Base-by-base conservation (phyloP, 805 yeast genomes). In the Yueomyces sinensis region DNA sequence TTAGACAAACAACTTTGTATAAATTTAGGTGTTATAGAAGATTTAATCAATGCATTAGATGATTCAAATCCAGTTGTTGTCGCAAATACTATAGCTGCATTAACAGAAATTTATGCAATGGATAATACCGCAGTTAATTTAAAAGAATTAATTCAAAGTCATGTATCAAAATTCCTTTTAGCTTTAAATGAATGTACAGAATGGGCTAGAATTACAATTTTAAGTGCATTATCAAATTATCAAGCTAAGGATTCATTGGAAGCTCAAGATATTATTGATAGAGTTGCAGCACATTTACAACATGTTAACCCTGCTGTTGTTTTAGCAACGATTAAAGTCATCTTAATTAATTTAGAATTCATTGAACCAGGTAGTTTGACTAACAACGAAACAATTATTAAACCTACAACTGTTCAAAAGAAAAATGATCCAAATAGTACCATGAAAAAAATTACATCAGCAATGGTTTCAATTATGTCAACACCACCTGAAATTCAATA, bases 1-100 rank as follows among this genome's bases (percentile, higher is more conserved):
- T 63, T 89, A 50, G 79, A 82, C 49, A 74, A 87, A 18, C 71
- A 72, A 33, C 66, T 82, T 58, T 84, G 95, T 50, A 56, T 83
- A 30, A 95, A 89, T 50, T 76, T 80, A 47, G 96, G 95, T 4
- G 87, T 91, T 41, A 56, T 91, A 39, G 76, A 74, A 19, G 70
- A 68, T 38, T 63, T 91, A 43, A 64, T 78, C 41, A 65, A 64
- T 9, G 60, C 91, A 37, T 66, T 91, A 17, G 76, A 75, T 38
- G 99, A 91, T 56, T 62, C 87, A 3, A 91, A 93, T 55, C 97
- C 96, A 33, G 86, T 87, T 91, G 98, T 89, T 18, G 91, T 91
- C 25, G 95, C 97, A 22, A 91, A 91, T 55, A 84, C 96, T 1
- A 76, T 89, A 30, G 76, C 79, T 25, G 80, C 97, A 0, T 65